Base-by-base conservation (phyloP, 345 rosid genomes). In the Syzygium jambos region DNA sequence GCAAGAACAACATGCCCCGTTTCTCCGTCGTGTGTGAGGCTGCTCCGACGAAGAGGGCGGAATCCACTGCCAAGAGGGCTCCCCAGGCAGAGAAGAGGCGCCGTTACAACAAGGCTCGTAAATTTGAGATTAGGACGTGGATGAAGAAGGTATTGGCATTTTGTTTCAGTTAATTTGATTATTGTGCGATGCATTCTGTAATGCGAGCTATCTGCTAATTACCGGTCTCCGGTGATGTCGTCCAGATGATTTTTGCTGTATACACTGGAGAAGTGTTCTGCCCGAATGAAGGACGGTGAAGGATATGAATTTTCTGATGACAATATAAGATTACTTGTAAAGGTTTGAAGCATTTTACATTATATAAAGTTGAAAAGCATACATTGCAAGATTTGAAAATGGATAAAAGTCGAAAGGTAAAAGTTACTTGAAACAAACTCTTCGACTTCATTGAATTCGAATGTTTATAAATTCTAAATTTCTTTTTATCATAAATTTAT, bases 61-160 rank as follows among this genome's bases (percentile, higher is more conserved):
- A 96, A 90, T 96, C 98, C 19, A 99, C 99, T 85, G 95, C 89
- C 5, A 96, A 98, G 93, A 93, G 99, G 90, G 93, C 94, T 87
- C 94, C 95, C 46, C 99, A 95, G 89, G 91, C 95, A 17, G 98
- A 96, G 93, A 96, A 98, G 89, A 90, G 98, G 87, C 94, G 98
- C 30, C 16, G 95, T 88, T 95, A 95, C 88, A 88, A 96, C 93
- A 98, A 95, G 90, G 90, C 99, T 15, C 93, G 88, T 90, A 98
- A 96, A 93, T 98, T 98, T 65, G 99, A 98, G 91, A 55, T 95
- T 88, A 93, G 84, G 86, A 98, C 99, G 53, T 96, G 99, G n/a
- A 98, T 96, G 96, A 96, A 91, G 95, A 96, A 94, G 99, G 99
- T 98, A 92, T 41, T 55, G 15, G 43, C 43, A 41, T 41, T 85